Evolutionary conservation across 495 filamentous ascomycete genomes (phyloP).

Genomic region (Wilcoxina mikolae): DNA sequence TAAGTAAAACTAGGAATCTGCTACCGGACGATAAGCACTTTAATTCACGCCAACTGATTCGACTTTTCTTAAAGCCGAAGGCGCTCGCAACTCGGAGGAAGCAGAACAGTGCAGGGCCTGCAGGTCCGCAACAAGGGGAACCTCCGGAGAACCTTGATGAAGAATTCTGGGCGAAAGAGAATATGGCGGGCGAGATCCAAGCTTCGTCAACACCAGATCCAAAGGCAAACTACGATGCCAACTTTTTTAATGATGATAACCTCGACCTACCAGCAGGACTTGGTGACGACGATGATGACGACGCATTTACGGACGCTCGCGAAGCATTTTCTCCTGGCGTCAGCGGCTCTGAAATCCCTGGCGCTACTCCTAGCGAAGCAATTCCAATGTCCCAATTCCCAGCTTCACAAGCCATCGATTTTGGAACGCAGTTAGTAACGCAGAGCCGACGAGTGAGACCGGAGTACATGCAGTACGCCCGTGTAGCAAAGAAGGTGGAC

Average conservation of each 20-base stretch:
- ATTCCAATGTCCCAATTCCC: slow-evolving; percentile 13
- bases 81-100: slow-evolving; percentile 47
- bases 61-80: slow-evolving; percentile 87
- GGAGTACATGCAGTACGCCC: slow-evolving; percentile 92
- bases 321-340: slow-evolving; percentile 71
- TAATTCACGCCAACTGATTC: slow-evolving; percentile 76
- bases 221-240: slow-evolving; percentile 75
- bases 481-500: slow-evolving; percentile 98
- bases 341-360: slow-evolving; percentile 28
- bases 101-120: slow-evolving; percentile 7
- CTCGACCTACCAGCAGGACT: slow-evolving; percentile 35
- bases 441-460: slow-evolving; percentile 57
- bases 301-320: slow-evolving; percentile 75
- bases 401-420: slow-evolving; percentile 29
- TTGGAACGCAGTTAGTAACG: slow-evolving; percentile 88
- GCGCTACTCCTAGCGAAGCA: slow-evolving; percentile 28
- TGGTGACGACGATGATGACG: slow-evolving; percentile 57
- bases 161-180: slow-evolving; percentile 83
- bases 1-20: slow-evolving; percentile 79
- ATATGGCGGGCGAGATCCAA: slow-evolving; percentile 32
- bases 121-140: slow-evolving; percentile 1
- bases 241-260: slow-evolving; percentile 92
- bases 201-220: slow-evolving; percentile 31
- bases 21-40: slow-evolving; percentile 98
- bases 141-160: slow-evolving; percentile 67